These are phyloP conservation scores for Blastocystis sp. DNA, from an alignment of 352 stramenopile genomes.

Conservation along the genomic window DNA sequence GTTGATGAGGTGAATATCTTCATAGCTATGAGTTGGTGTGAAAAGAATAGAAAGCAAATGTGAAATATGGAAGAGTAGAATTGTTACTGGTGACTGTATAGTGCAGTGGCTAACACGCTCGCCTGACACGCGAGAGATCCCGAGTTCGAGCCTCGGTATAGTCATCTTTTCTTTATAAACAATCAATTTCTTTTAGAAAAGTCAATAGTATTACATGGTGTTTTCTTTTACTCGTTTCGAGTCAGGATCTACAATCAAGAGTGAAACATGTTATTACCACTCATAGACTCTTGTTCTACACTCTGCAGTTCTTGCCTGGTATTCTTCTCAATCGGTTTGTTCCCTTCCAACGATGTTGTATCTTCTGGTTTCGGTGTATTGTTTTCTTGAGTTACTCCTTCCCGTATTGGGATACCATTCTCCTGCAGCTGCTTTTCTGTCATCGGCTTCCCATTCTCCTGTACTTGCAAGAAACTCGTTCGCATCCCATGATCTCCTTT, in stretches of 20 bases:
- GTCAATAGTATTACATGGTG: too few relatives aligned
- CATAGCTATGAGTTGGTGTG: not conserved
- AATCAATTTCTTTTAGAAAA: not conserved
- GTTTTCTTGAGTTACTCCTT: not conserved
- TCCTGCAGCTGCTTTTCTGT: not conserved
- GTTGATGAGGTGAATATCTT: conserved; percentile 35
- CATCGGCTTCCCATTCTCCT: not conserved
- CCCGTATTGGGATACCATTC: not conserved
- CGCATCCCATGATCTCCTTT: not conserved
- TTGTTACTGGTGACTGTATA: conserved; percentile 13
- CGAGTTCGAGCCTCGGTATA: conserved; percentile 58
- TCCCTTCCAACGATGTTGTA: too few relatives aligned
- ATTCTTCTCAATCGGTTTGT: too few relatives aligned
- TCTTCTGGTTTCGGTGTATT: too few relatives aligned
- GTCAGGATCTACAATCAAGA: too few relatives aligned
- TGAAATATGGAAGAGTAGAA: too few relatives aligned
- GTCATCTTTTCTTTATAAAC: conserved; percentile 15
- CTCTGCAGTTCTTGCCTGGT: too few relatives aligned
- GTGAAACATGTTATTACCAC: too few relatives aligned
- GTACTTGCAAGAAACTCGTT: not conserved
- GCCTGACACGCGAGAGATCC: conserved; percentile 56
- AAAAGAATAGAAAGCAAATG: not conserved
- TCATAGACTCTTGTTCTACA: too few relatives aligned
- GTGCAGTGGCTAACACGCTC: conserved; percentile 57
- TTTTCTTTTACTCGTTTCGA: too few relatives aligned